Evolutionary conservation across 2,329 filamentous ascomycete species (phyloP).

Genomic region (Gaeumannomyces tritici): DNA sequence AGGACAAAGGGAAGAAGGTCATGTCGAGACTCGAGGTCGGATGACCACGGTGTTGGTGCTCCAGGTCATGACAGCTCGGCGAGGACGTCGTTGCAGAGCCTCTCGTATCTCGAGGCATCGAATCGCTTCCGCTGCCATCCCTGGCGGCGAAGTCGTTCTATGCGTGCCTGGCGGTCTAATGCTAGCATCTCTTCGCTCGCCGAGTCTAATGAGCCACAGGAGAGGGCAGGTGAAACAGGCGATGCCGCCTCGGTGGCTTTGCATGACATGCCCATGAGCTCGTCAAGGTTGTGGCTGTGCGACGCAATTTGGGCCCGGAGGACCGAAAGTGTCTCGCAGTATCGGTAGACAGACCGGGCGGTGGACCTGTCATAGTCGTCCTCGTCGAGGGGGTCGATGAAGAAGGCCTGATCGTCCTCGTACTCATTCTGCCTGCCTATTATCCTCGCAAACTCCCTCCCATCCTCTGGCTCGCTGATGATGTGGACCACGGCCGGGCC

Average conservation of each 20-base stretch:
- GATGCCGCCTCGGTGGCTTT: constrained; percentile 10
- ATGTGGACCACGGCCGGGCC: constrained; percentile 9
- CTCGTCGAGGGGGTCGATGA: constrained; percentile 8
- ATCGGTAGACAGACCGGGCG: constrained; percentile 35
- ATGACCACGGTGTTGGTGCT: no score
- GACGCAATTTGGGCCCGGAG: constrained; percentile 38
- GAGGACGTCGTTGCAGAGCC: constrained; percentile 39
- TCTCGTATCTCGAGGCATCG: constrained; percentile 41
- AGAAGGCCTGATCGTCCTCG: constrained; percentile 7
- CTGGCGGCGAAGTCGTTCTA: constrained; percentile 41
- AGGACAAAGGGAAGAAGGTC: no score
- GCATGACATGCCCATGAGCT: constrained; percentile 20
- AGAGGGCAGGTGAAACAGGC: constrained; percentile 1
- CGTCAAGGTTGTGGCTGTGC: constrained; percentile 37
- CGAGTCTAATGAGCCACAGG: no score
- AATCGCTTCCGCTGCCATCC: constrained; percentile 50
- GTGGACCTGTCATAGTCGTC: constrained; percentile 23
- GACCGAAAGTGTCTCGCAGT: constrained; percentile 35
- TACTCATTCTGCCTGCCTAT: not conserved
- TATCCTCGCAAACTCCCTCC: not conserved
- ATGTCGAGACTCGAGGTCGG: no score
- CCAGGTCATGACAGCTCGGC: constrained; percentile 31
- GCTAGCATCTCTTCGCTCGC: constrained; percentile 24
- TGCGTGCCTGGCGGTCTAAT: constrained; percentile 37
- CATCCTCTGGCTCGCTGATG: constrained; percentile 2